Conservation (phyloP, 345 rosid species). For the Boechera divaricarpa region DNA sequence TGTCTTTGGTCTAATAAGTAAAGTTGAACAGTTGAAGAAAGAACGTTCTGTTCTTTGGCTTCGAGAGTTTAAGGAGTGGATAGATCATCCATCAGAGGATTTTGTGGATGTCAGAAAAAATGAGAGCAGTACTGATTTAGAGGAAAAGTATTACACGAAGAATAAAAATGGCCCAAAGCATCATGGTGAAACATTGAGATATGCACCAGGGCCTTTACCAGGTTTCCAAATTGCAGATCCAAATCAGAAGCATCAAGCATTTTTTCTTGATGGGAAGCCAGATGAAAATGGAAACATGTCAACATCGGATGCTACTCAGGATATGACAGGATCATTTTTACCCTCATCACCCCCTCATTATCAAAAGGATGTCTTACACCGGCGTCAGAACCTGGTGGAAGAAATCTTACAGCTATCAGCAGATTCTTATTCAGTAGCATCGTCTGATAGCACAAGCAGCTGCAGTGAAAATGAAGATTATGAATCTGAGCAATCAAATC, state of each 20-base stretch:
- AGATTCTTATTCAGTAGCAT: conserved; percentile 76
- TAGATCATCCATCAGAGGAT: conserved; percentile 71
- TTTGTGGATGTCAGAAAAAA: conserved; percentile 46
- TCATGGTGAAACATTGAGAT: conserved; percentile 60
- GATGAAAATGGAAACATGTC: conserved; percentile 51
- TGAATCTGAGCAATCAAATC: conserved; percentile 52
- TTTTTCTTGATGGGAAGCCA: conserved; percentile 50
- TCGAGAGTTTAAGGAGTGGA: conserved; percentile 94
- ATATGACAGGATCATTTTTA: conserved; percentile 52
- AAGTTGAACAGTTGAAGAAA: conserved; percentile 89
- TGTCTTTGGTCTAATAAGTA: conserved; percentile 81
- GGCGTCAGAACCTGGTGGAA: conserved; percentile 86
- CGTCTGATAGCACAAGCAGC: conserved; percentile 83
- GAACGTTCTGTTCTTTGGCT: conserved; percentile 90
- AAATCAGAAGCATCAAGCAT: conserved; percentile 50
- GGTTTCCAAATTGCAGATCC: conserved; percentile 60
- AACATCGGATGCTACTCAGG: conserved; percentile 54
- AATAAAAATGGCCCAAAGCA: conserved; percentile 49
- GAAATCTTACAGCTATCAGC: conserved; percentile 96
- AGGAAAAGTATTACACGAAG: conserved; percentile 49
- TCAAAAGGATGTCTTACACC: conserved; percentile 78
- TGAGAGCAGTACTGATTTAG: conserved; percentile 39
- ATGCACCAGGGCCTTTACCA: conserved; percentile 53
- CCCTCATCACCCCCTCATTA: conserved; percentile 90
- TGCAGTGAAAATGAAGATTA: conserved; percentile 70